phyloP scores from a whole-genome alignment of 805 yeast species.

The Wickerhamomyces hampshirensis region DNA sequence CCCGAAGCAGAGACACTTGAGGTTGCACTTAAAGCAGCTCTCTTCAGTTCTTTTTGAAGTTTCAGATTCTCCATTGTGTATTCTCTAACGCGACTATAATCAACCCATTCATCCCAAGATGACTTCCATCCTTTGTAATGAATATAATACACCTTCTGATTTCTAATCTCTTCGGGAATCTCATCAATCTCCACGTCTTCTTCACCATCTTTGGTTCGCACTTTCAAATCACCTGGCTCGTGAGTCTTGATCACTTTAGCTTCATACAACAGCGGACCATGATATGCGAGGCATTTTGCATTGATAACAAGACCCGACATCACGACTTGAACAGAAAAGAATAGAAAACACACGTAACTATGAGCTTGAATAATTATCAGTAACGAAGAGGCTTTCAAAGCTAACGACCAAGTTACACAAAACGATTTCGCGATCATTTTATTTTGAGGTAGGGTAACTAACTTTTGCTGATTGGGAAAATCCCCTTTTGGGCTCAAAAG shows the following conservation, averaged over 20 bases:
- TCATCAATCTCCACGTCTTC: conserved; percentile 16
- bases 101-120: conserved; percentile 97
- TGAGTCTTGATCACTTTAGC: conserved; percentile 71
- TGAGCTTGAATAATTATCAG: too few species aligned
- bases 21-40: conserved; percentile 35
- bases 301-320: conserved; percentile 14
- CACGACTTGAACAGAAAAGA: neutral
- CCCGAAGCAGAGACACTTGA: conserved; percentile 17
- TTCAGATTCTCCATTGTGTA: conserved; percentile 63
- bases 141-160: conserved; percentile 50
- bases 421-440: neutral
- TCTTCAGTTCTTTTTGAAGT: conserved; percentile 55
- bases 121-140: conserved; percentile 96
- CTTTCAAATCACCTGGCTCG: conserved; percentile 43
- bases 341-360: conserved; percentile 1
- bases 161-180: conserved; percentile 33
- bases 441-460: too few species aligned
- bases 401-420: neutral
- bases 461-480: too few species aligned
- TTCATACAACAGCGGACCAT: conserved; percentile 87
- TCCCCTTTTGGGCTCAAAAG: too few species aligned
- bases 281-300: conserved; percentile 67
- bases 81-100: conserved; percentile 59
- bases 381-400: conserved; percentile 1
- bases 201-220: conserved; percentile 37